These are phyloP conservation scores for Pichia rugopelliculosa DNA, from an alignment of 805 yeast species.

Conservation along the genomic window DNA sequence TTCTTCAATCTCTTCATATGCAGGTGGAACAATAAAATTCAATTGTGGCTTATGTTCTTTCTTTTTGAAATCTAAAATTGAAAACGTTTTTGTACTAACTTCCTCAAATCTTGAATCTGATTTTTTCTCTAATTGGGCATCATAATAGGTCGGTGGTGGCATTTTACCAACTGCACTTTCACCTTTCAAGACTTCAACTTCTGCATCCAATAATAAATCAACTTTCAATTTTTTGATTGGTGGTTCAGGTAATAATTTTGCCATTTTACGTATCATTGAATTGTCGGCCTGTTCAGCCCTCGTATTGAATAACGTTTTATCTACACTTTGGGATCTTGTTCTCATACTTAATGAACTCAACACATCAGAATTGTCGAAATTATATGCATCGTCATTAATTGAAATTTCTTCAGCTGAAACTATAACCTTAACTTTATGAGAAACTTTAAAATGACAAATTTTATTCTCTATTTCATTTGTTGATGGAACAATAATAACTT, in stretches of 20 bases:
- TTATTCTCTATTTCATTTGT: slow-evolving; percentile 10
- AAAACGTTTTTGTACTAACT: not conserved
- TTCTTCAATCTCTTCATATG: slow-evolving; percentile 12
- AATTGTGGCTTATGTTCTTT: slow-evolving; percentile 1
- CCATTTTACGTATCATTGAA: slow-evolving; percentile 16
- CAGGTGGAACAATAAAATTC: slow-evolving; percentile 11
- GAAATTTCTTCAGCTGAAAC: slow-evolving; percentile 8
- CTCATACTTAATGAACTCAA: slow-evolving; percentile 9
- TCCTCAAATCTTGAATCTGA: not conserved
- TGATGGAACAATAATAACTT: slow-evolving; percentile 18
- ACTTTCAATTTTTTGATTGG: slow-evolving; percentile 11
- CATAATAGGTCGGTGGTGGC: slow-evolving; percentile 18
- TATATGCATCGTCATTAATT: not conserved
- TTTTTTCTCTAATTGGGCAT: slow-evolving; percentile 1
- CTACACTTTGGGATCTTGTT: slow-evolving; percentile 8
- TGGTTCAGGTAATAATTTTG: slow-evolving; percentile 17
- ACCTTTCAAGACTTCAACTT: slow-evolving; percentile 15
- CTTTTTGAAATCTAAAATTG: not conserved
- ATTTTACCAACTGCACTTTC: slow-evolving; percentile 18
- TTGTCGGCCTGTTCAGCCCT: slow-evolving; percentile 14
- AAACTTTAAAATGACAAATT: slow-evolving; percentile 16
- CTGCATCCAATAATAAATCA: slow-evolving; percentile 19
- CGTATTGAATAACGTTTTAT: slow-evolving; percentile 2
- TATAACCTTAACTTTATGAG: slow-evolving; percentile 17
- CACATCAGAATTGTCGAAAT: slow-evolving; percentile 7